phyloP scores from a whole-genome alignment of 441 rosid species.

The Omphalea diandra region DNA sequence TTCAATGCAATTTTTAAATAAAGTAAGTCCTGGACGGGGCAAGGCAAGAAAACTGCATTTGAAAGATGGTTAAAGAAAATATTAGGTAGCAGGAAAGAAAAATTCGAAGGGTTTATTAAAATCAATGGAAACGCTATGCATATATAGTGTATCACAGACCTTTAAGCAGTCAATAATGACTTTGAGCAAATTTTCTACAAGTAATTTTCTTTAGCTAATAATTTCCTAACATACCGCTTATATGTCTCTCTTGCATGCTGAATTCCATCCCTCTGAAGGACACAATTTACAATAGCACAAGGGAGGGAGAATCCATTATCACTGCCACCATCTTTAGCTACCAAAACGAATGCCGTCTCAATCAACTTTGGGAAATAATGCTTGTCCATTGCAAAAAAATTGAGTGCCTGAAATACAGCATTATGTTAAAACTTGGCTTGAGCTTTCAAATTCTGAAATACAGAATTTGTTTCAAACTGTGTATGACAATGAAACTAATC shows the following conservation, averaged over 20 bases:
- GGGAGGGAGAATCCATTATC: slow-evolving; percentile 63
- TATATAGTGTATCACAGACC: background rate
- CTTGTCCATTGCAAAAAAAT: slow-evolving; percentile 46
- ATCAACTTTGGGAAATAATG: slow-evolving; percentile 61
- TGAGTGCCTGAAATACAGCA: slow-evolving; percentile 66
- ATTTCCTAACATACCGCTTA: slow-evolving; percentile 47
- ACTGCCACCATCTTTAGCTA: slow-evolving; percentile 55
- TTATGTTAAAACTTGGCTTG: slow-evolving; percentile 9
- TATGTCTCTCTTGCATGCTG: slow-evolving; percentile 59
- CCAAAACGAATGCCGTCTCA: slow-evolving; percentile 52
- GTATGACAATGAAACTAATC: background rate
- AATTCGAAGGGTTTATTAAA: background rate
- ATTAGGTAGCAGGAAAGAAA: background rate
- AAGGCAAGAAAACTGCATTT: slow-evolving; percentile 69
- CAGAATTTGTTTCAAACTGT: background rate
- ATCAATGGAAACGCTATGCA: background rate
- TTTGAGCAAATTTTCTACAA: background rate
- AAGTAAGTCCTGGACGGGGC: slow-evolving; percentile 64
- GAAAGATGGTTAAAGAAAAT: background rate
- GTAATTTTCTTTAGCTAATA: background rate
- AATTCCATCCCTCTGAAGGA: slow-evolving; percentile 61
- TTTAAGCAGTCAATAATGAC: background rate
- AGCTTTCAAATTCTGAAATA: background rate
- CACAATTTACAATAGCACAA: slow-evolving; percentile 49
- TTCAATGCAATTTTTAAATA: slow-evolving; percentile 68